Percentiles rank a stretch among this genome's conserved stretches.
Evolutionary conservation across 2,329 filamentous ascomycete species (phyloP).

Genomic region (Arthrobotrys entomopaga): DNA sequence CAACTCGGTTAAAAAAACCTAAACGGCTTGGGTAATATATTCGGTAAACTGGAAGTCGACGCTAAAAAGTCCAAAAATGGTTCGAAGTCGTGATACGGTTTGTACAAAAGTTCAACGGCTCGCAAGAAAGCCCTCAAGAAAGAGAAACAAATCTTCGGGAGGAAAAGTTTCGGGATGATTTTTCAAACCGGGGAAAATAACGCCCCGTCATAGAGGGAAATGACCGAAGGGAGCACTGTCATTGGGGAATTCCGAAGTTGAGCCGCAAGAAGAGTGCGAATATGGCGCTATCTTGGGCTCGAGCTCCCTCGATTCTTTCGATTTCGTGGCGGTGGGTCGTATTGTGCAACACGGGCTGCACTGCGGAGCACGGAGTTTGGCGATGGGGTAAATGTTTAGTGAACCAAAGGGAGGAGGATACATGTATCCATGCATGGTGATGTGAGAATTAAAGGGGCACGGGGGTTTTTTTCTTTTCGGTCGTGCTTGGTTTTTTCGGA

Average conservation of each 20-base stretch:
- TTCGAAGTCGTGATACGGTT: constrained; percentile 7
- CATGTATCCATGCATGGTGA: constrained; percentile 33
- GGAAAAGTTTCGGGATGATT: constrained; percentile 9
- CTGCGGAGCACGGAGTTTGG: constrained; percentile 54
- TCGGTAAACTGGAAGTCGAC: constrained; percentile 16
- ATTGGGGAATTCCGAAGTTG: constrained; percentile 55
- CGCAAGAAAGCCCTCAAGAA: constrained; percentile 25
- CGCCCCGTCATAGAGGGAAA: constrained; percentile 5
- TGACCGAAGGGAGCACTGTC: constrained; percentile 8
- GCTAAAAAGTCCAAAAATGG: constrained; percentile 17
- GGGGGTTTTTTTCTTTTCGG: not conserved
- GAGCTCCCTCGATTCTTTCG: constrained; percentile 30
- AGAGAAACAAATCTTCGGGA: constrained; percentile 18
- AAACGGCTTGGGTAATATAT: constrained; percentile 19
- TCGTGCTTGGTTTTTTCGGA: too few relatives aligned
- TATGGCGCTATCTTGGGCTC: constrained; percentile 22
- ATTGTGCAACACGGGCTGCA: constrained; percentile 55
- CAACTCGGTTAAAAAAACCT: constrained; percentile 35
- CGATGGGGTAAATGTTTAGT: constrained; percentile 56
- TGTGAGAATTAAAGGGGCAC: constrained; percentile 38
- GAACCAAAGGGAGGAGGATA: constrained; percentile 34
- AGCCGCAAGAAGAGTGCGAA: constrained; percentile 48
- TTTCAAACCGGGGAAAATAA: not conserved
- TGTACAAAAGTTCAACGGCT: constrained; percentile 15
- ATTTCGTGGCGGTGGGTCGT: constrained; percentile 49